A percentile compares a stretch with the other conserved stretches of the same genome.
Conservation (phyloP, 352 stramenopile genomes). For the Phytophthora nicotianae region DNA sequence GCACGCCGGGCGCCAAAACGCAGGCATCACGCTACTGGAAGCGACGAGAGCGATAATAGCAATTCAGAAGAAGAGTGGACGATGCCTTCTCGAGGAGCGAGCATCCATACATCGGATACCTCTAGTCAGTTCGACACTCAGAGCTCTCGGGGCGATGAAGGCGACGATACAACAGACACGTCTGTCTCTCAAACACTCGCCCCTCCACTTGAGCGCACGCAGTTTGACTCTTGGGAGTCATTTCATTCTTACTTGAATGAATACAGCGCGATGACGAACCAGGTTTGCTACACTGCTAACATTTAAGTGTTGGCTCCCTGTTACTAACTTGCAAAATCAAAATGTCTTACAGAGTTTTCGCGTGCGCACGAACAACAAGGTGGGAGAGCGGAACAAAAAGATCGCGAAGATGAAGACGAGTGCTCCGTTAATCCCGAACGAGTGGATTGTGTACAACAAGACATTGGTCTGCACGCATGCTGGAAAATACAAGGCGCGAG, state of each 20-base stretch:
- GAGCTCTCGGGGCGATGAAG: background rate
- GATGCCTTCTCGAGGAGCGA: background rate
- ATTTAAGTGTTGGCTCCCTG: background rate
- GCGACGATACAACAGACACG: background rate
- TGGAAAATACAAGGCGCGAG: background rate
- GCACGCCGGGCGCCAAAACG: background rate
- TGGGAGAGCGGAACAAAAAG: background rate
- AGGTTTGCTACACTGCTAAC: background rate
- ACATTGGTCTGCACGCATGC: background rate
- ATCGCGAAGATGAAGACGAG: background rate
- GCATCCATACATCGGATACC: background rate
- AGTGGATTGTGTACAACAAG: background rate
- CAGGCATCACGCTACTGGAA: background rate
- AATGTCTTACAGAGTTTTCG: too few species aligned
- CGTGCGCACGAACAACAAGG: too few species aligned
- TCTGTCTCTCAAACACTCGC: background rate
- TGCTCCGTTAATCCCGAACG: background rate
- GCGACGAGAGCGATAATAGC: background rate
- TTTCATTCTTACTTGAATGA: background rate
- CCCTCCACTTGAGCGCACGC: background rate
- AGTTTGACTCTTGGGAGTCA: background rate
- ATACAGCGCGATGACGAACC: background rate
- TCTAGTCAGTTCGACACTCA: background rate
- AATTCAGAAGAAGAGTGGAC: background rate
- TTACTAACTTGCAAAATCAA: background rate